Conservation (phyloP, 2,329 filamentous ascomycete genomes). For the Xylariaceae sp. region DNA sequence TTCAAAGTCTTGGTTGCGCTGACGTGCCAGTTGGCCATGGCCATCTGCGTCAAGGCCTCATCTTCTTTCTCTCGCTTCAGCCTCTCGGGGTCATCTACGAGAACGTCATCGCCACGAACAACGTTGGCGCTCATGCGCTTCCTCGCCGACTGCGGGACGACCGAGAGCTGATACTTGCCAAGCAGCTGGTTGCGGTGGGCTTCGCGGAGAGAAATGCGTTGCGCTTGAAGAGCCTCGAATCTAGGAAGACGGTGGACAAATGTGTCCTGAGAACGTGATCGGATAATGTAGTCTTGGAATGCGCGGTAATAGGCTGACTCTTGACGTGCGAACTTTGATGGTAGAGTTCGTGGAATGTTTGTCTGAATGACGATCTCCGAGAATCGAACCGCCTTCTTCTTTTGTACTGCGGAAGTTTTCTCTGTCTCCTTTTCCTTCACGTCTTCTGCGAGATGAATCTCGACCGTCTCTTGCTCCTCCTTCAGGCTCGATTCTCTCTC, state of each 20-base stretch:
- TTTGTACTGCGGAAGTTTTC: slow-evolving; percentile 27
- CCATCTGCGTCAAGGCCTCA: slow-evolving; percentile 72
- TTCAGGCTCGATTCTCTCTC: slow-evolving; percentile 34
- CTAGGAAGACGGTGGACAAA: slow-evolving; percentile 82
- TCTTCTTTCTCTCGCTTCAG: slow-evolving; percentile 70
- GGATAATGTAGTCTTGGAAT: slow-evolving; percentile 70
- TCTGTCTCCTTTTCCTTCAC: slow-evolving; percentile 24
- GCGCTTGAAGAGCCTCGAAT: slow-evolving; percentile 83
- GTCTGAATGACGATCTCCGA: slow-evolving; percentile 49
- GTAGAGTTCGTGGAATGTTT: slow-evolving; percentile 47
- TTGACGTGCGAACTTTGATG: slow-evolving; percentile 49
- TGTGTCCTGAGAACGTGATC: slow-evolving; percentile 64
- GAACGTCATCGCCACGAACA: slow-evolving; percentile 64
- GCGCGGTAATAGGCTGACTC: slow-evolving; percentile 86
- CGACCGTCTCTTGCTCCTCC: slow-evolving; percentile 34
- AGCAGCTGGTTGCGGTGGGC: slow-evolving; percentile 76
- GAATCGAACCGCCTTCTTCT: slow-evolving; percentile 75
- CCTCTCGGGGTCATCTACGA: slow-evolving; percentile 60
- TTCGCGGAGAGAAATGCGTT: slow-evolving; percentile 69
- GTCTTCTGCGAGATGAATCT: slow-evolving; percentile 31
- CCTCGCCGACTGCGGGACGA: slow-evolving; percentile 64
- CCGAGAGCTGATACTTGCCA: slow-evolving; percentile 77
- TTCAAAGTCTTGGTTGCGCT: slow-evolving; percentile 58
- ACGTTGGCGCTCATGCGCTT: slow-evolving; percentile 70
- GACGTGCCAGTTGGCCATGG: slow-evolving; percentile 57